Percentiles rank a stretch among this genome's conserved stretches.
These are phyloP conservation scores for Phaeotremella skinneri DNA, from an alignment of 768 basidiomycete genomes.

Conservation along the genomic window DNA sequence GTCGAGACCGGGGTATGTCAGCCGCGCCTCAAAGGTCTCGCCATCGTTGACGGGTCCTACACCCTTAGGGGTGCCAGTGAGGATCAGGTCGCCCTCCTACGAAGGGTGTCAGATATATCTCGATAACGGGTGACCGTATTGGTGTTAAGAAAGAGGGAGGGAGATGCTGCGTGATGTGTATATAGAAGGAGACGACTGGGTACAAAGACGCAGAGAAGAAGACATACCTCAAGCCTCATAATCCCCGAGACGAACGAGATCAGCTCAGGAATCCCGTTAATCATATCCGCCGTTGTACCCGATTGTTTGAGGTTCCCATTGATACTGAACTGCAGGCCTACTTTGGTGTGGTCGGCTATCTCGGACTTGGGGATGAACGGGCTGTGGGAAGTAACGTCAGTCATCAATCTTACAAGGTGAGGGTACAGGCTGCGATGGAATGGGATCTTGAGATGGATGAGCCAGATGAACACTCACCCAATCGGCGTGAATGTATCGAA, in stretches of 20 bases:
- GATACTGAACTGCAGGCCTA: conserved; percentile 76
- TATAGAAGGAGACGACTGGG: neutral
- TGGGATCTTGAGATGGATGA: neutral
- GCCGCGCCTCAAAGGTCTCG: conserved; percentile 71
- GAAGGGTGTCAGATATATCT: conserved; percentile 1
- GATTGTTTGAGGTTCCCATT: conserved; percentile 80
- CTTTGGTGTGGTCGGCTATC: conserved; percentile 69
- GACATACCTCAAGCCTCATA: conserved; percentile 85
- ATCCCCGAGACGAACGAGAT: conserved; percentile 91
- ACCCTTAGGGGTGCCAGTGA: conserved; percentile 83
- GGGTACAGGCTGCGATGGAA: neutral
- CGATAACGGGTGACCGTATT: neutral
- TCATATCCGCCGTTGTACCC: conserved; percentile 83
- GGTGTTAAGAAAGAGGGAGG: neutral
- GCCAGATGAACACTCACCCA: conserved; percentile 58
- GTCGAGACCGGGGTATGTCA: conserved; percentile 58
- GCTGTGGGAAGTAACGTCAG: conserved; percentile 52
- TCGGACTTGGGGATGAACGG: conserved; percentile 74
- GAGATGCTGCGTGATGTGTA: neutral
- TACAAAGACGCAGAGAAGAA: conserved; percentile 28
- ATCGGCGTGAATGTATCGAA: conserved; percentile 96
- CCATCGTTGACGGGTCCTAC: conserved; percentile 75
- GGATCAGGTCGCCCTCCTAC: conserved; percentile 85
- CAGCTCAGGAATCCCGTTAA: conserved; percentile 81
- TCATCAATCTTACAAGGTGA: neutral